Percentiles rank a stretch among this genome's conserved stretches.
Conservation (phyloP, 2,329 filamentous ascomycete species). For the Lasiodiplodia sp. region DNA sequence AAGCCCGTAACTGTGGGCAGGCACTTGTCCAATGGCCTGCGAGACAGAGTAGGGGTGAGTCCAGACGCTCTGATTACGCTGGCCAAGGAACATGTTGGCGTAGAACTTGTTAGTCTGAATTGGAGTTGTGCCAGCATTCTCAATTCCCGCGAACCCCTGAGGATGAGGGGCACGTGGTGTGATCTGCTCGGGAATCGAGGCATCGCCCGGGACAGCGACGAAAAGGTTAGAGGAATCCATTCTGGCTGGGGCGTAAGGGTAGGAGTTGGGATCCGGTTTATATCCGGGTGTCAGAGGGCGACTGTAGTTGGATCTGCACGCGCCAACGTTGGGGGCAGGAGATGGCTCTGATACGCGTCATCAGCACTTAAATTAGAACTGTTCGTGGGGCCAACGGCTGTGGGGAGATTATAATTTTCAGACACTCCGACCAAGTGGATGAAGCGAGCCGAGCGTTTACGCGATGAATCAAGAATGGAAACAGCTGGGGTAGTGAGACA, state of each 20-base stretch:
- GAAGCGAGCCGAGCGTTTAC: neutral
- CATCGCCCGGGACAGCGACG: constrained; percentile 6
- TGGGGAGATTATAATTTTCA: constrained; percentile 7
- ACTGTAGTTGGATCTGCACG: constrained; percentile 16
- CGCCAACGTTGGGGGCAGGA: constrained; percentile 9
- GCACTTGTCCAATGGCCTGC: constrained; percentile 53
- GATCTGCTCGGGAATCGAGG: constrained; percentile 6
- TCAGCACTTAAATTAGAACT: neutral
- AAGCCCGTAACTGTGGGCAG: constrained; percentile 77
- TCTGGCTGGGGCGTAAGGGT: neutral
- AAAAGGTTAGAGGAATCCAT: constrained; percentile 15
- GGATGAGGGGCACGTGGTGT: neutral
- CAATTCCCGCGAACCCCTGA: neutral
- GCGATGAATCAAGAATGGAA: neutral
- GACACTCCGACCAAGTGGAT: neutral
- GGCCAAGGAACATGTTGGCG: constrained; percentile 79
- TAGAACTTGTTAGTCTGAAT: constrained; percentile 75
- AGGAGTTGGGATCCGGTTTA: neutral
- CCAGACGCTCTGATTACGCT: constrained; percentile 73
- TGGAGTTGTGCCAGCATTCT: constrained; percentile 29
- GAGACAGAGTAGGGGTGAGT: constrained; percentile 67
- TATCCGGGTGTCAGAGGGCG: neutral
- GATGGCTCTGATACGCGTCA: neutral
- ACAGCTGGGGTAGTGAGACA: neutral
- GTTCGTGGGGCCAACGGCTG: neutral